Evolutionary conservation across 2,329 filamentous ascomycete genomes (phyloP), one percentile per base, ranked within the genome.

Genomic region (Botrytis aclada): DNA sequence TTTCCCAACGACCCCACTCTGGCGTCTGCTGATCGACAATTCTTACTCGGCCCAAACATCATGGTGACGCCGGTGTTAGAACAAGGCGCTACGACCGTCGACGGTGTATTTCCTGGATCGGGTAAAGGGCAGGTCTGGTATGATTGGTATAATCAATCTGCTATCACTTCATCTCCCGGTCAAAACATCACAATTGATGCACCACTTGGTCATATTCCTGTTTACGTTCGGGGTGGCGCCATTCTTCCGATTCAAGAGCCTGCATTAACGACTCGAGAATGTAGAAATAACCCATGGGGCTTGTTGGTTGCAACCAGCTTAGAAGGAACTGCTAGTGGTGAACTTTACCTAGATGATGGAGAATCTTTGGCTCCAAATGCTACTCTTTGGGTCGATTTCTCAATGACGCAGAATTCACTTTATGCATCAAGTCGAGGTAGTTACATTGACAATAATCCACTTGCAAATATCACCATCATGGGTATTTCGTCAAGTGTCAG

Each of bases 321-420:
- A 1, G 78, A 85, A 25, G 88, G 89, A 0, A 80, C 81, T 1
- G 92, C 92, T 0, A 82, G 78, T 2, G 92, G 92, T 0, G 81
- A 83, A 29, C 81, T 95, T 43, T 94, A 95, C 79, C 79, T 94
- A 12, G 93, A 95, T 77, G 93, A 95, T 77, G 92, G 93, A 1
- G 90, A 91, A 82, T 92, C 89, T 72, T 73, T 93, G 12, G 77
- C 81, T 47, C 90, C 88, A 0, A 83, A 86, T 20, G 83, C 84
- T 0, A 90, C 86, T 0, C 84, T 89, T 8, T 84, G 84, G 74
- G 86, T 93, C 37, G 78, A 84, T 77, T 86, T 89, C 74, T 79
- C 81, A 1, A 84, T 83, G 0, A 80, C 81, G 2, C 76, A 80
- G 8, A 84, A 83, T 0, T 82, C 82, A 8, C 79, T 92, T 7